Evolutionary conservation across 2,329 filamentous ascomycete species (phyloP).

Genomic region (Diplodia mutila): DNA sequence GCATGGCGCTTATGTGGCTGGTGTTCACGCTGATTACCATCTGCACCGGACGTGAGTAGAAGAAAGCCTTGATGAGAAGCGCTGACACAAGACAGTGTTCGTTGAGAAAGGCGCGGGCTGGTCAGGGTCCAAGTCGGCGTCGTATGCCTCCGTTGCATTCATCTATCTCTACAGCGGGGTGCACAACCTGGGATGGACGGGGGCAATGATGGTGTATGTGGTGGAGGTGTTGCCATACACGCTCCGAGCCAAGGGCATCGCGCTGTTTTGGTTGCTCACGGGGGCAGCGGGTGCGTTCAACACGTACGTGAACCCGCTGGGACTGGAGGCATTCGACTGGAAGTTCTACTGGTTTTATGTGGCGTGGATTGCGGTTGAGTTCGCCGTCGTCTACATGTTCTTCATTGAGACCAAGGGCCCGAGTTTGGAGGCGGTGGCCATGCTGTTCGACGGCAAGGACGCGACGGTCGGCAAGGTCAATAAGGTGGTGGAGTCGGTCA

Average conservation of each 20-base stretch:
- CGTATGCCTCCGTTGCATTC: conserved; percentile 36
- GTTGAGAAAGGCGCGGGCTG: conserved; percentile 16
- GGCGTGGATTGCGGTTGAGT: conserved; percentile 12
- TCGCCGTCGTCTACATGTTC: conserved; percentile 32
- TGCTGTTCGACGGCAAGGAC: conserved; percentile 34
- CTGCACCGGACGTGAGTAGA: conserved; percentile 7
- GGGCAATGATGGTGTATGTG: conserved; percentile 49
- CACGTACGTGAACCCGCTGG: conserved; percentile 50
- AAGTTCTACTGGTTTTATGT: conserved; percentile 48
- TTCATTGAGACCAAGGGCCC: conserved; percentile 36
- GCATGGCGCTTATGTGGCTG: conserved; percentile 45
- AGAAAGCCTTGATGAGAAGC: too few relatives aligned
- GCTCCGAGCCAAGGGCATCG: conserved; percentile 51
- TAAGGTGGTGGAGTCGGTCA: conserved; percentile 5
- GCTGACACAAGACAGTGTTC: conserved; percentile 12
- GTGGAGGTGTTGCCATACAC: conserved; percentile 53
- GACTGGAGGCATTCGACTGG: conserved; percentile 45
- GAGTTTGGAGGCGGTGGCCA: conserved; percentile 34
- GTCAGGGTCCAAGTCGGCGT: conserved; percentile 19
- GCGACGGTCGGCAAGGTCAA: conserved; percentile 17
- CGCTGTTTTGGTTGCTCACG: conserved; percentile 52
- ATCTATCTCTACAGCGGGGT: conserved; percentile 32
- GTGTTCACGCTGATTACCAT: conserved; percentile 40
- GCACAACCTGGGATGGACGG: conserved; percentile 33
- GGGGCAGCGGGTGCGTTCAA: conserved; percentile 52